These are phyloP conservation scores for Aspergillus japonicus DNA, from an alignment of 2,329 filamentous ascomycete species.

Conservation along the genomic window DNA sequence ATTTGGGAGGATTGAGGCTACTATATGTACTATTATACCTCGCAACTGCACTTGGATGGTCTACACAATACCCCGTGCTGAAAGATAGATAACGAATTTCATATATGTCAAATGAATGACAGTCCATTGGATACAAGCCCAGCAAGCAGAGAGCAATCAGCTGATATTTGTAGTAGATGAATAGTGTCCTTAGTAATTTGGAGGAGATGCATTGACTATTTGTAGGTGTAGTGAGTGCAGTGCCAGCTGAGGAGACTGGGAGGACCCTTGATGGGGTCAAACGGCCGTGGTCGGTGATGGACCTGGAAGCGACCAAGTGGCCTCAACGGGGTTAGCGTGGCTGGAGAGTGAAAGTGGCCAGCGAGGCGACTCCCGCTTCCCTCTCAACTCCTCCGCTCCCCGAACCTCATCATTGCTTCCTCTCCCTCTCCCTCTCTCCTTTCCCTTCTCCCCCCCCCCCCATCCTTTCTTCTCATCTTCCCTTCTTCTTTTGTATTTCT, in stretches of 20 bases:
- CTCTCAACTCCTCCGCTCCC: slow-evolving; percentile 26
- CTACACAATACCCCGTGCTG: background rate
- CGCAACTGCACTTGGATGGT: background rate
- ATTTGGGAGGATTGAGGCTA: background rate
- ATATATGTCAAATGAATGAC: background rate
- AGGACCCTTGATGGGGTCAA: background rate
- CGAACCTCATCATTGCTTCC: slow-evolving; percentile 26
- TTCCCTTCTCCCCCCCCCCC: slow-evolving; percentile 19
- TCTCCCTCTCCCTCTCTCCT: slow-evolving; percentile 24
- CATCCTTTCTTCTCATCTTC: slow-evolving; percentile 25
- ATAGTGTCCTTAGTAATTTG: no score
- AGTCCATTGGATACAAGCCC: no score
- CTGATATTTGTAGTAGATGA: background rate
- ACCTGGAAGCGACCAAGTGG: slow-evolving; percentile 40
- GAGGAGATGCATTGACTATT: no score
- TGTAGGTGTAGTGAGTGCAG: no score
- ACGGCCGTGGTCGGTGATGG: slow-evolving; percentile 10
- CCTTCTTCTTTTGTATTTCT: slow-evolving; percentile 22
- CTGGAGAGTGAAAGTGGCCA: slow-evolving; percentile 40
- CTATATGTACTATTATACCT: slow-evolving; percentile 11
- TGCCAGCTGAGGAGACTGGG: background rate
- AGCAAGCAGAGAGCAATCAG: background rate
- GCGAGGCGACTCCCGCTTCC: slow-evolving; percentile 28
- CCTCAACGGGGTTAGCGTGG: slow-evolving; percentile 38
- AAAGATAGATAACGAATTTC: background rate